Conservation (phyloP, 805 yeast species). For the Hanseniaspora singularis region DNA sequence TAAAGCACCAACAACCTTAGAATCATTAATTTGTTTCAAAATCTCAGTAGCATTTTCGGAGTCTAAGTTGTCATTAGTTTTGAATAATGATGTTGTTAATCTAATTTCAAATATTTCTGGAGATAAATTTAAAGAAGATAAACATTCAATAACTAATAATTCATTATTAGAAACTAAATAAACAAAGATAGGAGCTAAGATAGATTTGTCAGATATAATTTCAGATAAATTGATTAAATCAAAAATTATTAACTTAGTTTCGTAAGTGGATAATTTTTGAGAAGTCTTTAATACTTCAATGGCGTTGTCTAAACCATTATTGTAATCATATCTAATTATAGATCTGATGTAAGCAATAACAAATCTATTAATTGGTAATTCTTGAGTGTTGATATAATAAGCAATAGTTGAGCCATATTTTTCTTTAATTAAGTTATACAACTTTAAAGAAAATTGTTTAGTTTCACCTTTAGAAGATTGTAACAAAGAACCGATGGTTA, state of each 20-base stretch:
- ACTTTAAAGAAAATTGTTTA: slow-evolving; percentile 32
- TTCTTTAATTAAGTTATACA: slow-evolving; percentile 29
- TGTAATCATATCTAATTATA: slow-evolving; percentile 32
- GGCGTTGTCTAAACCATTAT: slow-evolving; percentile 29
- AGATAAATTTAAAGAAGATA: slow-evolving; percentile 29
- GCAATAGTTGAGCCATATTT: slow-evolving; percentile 19
- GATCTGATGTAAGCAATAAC: slow-evolving; percentile 36
- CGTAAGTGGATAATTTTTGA: slow-evolving; percentile 29
- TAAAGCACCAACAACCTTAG: slow-evolving; percentile 23
- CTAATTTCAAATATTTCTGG: slow-evolving; percentile 48
- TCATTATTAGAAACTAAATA: slow-evolving; percentile 30
- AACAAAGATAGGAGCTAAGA: slow-evolving; percentile 32
- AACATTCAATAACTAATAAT: slow-evolving; percentile 31
- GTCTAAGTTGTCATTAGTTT: slow-evolving; percentile 18
- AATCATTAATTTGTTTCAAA: slow-evolving; percentile 25
- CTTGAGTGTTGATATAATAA: slow-evolving; percentile 22
- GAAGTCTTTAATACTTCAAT: slow-evolving; percentile 29
- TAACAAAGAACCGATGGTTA: slow-evolving; percentile 37
- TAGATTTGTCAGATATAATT: slow-evolving; percentile 31
- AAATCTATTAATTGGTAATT: slow-evolving; percentile 31
- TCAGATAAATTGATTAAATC: slow-evolving; percentile 32
- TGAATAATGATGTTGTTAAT: slow-evolving; percentile 49
- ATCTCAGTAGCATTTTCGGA: slow-evolving; percentile 25
- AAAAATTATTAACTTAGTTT: slow-evolving; percentile 29
- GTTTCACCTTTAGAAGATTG: slow-evolving; percentile 37